These are phyloP conservation scores for Fistulinella staudtii DNA, from an alignment of 1,284 basidiomycete genomes.

Conservation along the genomic window DNA sequence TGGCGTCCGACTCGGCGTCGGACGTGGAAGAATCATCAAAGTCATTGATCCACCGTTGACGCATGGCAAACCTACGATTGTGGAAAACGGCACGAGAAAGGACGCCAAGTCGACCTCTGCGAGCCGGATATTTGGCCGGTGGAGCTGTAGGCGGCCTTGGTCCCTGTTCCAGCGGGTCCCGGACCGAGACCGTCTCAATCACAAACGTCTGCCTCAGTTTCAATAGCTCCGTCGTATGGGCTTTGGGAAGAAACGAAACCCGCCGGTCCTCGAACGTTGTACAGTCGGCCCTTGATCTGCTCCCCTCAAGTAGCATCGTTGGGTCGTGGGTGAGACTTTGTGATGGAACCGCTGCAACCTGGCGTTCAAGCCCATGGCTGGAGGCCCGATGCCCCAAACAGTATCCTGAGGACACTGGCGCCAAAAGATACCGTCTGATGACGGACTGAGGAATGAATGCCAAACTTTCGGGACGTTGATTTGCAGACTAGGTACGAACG, in stretches of 20 bases:
- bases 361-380: constrained; percentile 2
- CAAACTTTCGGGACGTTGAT: constrained; percentile 22
- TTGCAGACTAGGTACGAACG: constrained; percentile 10
- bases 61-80: constrained; percentile 9
- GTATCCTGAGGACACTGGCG: neutral
- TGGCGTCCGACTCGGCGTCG: constrained; percentile 20
- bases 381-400: constrained; percentile 2
- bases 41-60: neutral
- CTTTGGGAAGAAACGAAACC: constrained; percentile 3
- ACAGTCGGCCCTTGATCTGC: constrained; percentile 6
- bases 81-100: constrained; percentile 24
- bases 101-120: constrained; percentile 16
- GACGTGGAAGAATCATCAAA: constrained; percentile 12
- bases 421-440: constrained; percentile 22
- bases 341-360: neutral
- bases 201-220: neutral
- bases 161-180: neutral
- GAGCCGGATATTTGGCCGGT: neutral
- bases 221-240: neutral
- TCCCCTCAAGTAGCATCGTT: neutral
- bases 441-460: constrained; percentile 28
- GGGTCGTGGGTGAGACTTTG: constrained; percentile 3
- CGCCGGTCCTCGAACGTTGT: constrained; percentile 1
- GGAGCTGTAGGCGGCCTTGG: neutral
- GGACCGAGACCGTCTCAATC: neutral